Evolutionary conservation across 371 early-diverging fungal species (phyloP).

Genomic region (Mortierella sp.): DNA sequence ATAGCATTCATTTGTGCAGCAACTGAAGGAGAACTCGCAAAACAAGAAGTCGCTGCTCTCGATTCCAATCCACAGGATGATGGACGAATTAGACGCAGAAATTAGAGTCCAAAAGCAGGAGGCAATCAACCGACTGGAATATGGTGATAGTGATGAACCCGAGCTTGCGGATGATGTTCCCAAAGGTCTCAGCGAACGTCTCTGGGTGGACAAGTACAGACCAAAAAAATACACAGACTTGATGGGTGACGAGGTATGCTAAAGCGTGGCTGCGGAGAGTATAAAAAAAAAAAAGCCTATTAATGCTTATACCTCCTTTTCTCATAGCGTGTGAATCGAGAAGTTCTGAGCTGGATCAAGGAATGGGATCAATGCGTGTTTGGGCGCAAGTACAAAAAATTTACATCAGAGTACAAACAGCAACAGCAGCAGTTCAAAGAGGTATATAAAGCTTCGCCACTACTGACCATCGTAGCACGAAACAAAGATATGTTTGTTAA

Average conservation of each 20-base stretch:
- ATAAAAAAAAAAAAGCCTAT: neutral
- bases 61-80: conserved; percentile 59
- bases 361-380: conserved; percentile 98
- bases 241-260: conserved; percentile 87
- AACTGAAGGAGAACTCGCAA: conserved; percentile 5
- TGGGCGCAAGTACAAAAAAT: conserved; percentile 58
- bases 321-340: conserved; percentile 80
- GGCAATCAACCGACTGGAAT: conserved; percentile 31
- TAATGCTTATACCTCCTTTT: neutral
- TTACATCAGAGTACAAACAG: conserved; percentile 26
- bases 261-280: neutral
- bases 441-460: conserved; percentile 5
- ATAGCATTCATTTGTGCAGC: conserved; percentile 13
- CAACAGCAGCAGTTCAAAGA: conserved; percentile 39
- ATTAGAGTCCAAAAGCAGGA: conserved; percentile 51
- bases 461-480: neutral
- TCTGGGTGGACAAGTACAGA: conserved; percentile 96
- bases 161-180: conserved; percentile 5
- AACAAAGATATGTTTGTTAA: too few relatives aligned
- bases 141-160: conserved; percentile 14
- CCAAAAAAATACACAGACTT: conserved; percentile 90
- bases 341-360: conserved; percentile 93
- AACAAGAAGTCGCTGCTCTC: conserved; percentile 37
- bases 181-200: conserved; percentile 28
- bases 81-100: conserved; percentile 61